A percentile compares a stretch with the other conserved stretches of the same genome.
These are phyloP conservation scores for Podospora fimiseda DNA, from an alignment of 495 filamentous ascomycete genomes.

Conservation along the genomic window DNA sequence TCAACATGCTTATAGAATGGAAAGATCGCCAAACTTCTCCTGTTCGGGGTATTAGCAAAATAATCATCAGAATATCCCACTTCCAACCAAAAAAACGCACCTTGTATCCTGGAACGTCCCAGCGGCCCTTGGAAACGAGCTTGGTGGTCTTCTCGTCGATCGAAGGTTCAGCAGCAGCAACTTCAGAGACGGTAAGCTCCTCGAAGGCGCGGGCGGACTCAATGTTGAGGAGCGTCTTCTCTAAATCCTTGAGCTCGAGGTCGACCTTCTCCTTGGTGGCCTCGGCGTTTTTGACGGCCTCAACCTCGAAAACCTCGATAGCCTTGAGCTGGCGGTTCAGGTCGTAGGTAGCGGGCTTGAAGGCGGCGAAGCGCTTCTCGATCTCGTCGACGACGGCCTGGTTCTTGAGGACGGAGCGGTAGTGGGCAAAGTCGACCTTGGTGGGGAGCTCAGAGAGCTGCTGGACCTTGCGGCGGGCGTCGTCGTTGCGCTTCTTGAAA, in stretches of 20 bases:
- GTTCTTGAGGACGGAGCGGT: constrained; percentile 92
- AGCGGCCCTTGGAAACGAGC: constrained; percentile 93
- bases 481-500: constrained; percentile 99
- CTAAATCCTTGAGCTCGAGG: constrained; percentile 80
- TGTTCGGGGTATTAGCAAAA: constrained; percentile 31
- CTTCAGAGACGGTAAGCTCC: constrained; percentile 95
- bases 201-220: constrained; percentile 94
- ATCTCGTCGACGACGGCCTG: constrained; percentile 88
- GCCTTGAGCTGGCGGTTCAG: constrained; percentile 87
- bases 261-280: constrained; percentile 93
- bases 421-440: constrained; percentile 84
- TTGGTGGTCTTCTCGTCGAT: constrained; percentile 91
- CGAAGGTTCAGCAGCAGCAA: constrained; percentile 83
- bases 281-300: constrained; percentile 94
- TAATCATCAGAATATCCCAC: not conserved
- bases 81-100: constrained; percentile 41
- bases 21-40: constrained; percentile 98
- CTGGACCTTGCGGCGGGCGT: constrained; percentile 87
- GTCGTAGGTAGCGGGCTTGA: constrained; percentile 90
- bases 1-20: constrained; percentile 62
- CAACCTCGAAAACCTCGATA: constrained; percentile 94
- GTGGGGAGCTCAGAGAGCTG: constrained; percentile 71
- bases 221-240: constrained; percentile 94
- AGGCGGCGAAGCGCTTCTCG: constrained; percentile 82
- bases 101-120: constrained; percentile 98